phyloP scores from a whole-genome alignment of 345 rosid species.

The Diplotaxis tenuifolia region DNA sequence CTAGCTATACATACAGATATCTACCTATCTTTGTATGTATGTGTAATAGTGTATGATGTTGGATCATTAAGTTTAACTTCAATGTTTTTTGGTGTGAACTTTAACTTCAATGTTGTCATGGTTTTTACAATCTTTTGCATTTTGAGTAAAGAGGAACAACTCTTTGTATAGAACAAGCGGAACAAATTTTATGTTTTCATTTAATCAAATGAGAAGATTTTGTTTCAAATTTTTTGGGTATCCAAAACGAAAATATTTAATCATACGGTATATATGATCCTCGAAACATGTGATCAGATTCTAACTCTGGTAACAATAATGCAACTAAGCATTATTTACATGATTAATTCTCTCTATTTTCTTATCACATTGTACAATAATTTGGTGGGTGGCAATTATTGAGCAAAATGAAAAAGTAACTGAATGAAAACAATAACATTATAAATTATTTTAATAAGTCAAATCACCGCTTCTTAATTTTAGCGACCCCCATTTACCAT shows the following conservation, averaged over 20 bases:
- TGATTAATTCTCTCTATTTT: constrained; percentile 9
- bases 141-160: background rate
- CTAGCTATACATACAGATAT: background rate
- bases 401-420: background rate
- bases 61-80: background rate
- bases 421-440: background rate
- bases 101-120: background rate
- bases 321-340: background rate
- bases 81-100: too few species aligned
- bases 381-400: background rate
- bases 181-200: background rate
- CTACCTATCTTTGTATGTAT: background rate
- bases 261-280: background rate
- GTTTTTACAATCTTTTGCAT: background rate
- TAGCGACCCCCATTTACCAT: background rate
- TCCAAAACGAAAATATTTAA: background rate
- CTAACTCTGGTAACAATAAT: constrained; percentile 13
- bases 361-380: background rate
- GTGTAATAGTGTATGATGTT: background rate
- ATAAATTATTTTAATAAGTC: background rate
- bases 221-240: background rate
- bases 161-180: background rate
- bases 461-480: background rate
- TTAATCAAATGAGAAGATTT: background rate
- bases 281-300: constrained; percentile 9